Evolutionary conservation across 2,329 filamentous ascomycete genomes (phyloP).

Genomic region (Pseudogymnoascus verrucosus): DNA sequence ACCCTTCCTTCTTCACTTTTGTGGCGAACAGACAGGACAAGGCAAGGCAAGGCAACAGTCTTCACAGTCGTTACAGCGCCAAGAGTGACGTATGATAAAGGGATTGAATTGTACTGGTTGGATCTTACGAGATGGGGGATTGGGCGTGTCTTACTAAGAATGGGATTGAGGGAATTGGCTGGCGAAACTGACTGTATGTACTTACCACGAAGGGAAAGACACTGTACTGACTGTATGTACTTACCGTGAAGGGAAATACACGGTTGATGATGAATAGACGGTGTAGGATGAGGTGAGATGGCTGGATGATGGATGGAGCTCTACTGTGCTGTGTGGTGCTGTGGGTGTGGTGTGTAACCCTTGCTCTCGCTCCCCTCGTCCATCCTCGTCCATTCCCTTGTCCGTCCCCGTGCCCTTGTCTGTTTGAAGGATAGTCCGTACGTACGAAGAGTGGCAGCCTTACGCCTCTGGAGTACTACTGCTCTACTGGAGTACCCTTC

Average conservation of each 20-base stretch:
- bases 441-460: not conserved
- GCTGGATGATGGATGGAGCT: not conserved
- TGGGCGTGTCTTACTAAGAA: too few relatives aligned
- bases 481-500: too few relatives aligned
- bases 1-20: too few relatives aligned
- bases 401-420: not conserved
- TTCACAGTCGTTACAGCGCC: not conserved
- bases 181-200: not conserved
- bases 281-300: not conserved
- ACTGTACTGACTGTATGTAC: too few relatives aligned
- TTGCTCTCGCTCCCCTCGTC: not conserved
- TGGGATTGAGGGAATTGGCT: too few relatives aligned
- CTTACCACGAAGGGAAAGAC: not conserved
- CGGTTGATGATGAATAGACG: not conserved
- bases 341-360: not conserved
- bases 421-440: not conserved
- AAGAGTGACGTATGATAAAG: not conserved
- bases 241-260: not conserved
- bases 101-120: not conserved
- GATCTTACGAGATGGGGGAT: too few relatives aligned
- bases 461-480: not conserved
- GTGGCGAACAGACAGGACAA: not conserved
- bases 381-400: not conserved
- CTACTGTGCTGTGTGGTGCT: not conserved
- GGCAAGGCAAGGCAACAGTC: not conserved